phyloP scores from a whole-genome alignment of 345 rosid genomes.

The Dimocarpus longan region DNA sequence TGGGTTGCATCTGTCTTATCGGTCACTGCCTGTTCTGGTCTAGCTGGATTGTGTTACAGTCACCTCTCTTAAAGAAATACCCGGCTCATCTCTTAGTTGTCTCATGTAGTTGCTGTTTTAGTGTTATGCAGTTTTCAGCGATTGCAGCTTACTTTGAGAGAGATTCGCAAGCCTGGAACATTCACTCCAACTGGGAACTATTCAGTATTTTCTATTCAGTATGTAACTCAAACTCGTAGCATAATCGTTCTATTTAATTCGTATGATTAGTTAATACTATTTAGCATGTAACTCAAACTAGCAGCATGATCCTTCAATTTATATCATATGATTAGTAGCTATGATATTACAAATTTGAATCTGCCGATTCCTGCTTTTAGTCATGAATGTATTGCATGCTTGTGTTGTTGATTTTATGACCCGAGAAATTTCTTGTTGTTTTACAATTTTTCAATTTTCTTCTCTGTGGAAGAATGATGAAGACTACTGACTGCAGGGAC shows the following conservation, averaged over 20 bases:
- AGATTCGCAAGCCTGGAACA: slow-evolving; percentile 56
- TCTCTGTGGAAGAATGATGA: not conserved
- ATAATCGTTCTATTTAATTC: not conserved
- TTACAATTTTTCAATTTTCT: not conserved
- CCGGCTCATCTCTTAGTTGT: slow-evolving; percentile 79
- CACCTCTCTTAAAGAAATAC: slow-evolving; percentile 70
- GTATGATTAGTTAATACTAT: not conserved
- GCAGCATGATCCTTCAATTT: too few species aligned
- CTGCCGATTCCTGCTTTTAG: too few species aligned
- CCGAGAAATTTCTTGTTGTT: too few species aligned
- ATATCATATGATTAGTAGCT: too few species aligned
- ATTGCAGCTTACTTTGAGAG: slow-evolving; percentile 62
- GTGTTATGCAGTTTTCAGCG: slow-evolving; percentile 61
- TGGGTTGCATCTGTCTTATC: slow-evolving; percentile 70
- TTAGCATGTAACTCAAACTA: too few species aligned
- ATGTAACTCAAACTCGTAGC: slow-evolving; percentile 22
- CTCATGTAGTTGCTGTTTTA: slow-evolving; percentile 69
- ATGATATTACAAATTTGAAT: too few species aligned
- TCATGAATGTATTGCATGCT: not conserved
- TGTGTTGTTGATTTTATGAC: not conserved
- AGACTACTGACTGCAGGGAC: slow-evolving; percentile 36
- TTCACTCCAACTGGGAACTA: slow-evolving; percentile 51
- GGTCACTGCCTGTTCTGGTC: slow-evolving; percentile 93
- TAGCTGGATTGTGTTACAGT: slow-evolving; percentile 82
- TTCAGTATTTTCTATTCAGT: slow-evolving; percentile 66